Conservation (phyloP, 2,329 filamentous ascomycete genomes). For the Aspergillus sclerotialis region DNA sequence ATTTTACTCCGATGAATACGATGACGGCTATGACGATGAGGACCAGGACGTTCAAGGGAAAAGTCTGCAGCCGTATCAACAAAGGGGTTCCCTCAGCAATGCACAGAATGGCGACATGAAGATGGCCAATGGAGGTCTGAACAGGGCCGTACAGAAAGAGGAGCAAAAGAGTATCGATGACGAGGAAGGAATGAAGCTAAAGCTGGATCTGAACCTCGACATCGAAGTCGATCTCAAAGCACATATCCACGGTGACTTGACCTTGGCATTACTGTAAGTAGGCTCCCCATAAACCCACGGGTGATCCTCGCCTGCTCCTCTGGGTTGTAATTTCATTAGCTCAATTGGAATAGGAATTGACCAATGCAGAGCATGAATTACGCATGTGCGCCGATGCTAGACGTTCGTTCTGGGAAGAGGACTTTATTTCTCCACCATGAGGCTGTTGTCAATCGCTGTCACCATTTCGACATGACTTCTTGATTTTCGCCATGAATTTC, state of each 20-base stretch:
- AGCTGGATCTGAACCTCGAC: slow-evolving; percentile 55
- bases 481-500: too few relatives aligned
- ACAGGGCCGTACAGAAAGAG: slow-evolving; percentile 22
- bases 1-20: slow-evolving; percentile 22
- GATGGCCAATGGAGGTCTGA: slow-evolving; percentile 16
- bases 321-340: slow-evolving; percentile 1
- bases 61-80: slow-evolving; percentile 20
- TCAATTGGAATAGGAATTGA: slow-evolving; percentile 10
- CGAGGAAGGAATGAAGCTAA: slow-evolving; percentile 45
- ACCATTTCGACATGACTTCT: too few relatives aligned
- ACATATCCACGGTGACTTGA: slow-evolving; percentile 59
- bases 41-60: slow-evolving; percentile 10
- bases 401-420: background rate
- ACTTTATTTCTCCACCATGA: background rate
- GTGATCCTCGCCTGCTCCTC: slow-evolving; percentile 1
- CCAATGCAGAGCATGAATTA: slow-evolving; percentile 10
- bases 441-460: too few relatives aligned
- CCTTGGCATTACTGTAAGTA: slow-evolving; percentile 45
- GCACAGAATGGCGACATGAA: slow-evolving; percentile 18
- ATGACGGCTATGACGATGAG: slow-evolving; percentile 24
- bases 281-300: background rate
- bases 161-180: slow-evolving; percentile 22
- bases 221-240: slow-evolving; percentile 59
- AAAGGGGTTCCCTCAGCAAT: slow-evolving; percentile 8
- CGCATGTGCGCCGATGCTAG: background rate